These are phyloP conservation scores for Colletotrichum gigasporum DNA, from an alignment of 2,329 filamentous ascomycete species.

Conservation along the genomic window DNA sequence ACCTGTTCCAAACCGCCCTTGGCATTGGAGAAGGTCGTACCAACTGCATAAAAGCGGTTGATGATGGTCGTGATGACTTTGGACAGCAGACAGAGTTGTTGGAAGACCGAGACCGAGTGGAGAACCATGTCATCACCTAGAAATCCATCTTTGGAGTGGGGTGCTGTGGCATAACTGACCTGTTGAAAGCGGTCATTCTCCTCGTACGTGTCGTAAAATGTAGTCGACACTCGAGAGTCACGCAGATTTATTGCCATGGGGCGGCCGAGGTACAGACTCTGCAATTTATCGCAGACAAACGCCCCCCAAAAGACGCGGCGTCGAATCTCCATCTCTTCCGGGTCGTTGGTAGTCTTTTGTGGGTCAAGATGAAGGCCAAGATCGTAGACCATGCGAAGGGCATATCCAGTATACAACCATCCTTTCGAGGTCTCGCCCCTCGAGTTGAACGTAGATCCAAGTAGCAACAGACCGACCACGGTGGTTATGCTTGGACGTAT, in stretches of 20 bases:
- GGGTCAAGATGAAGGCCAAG: slow-evolving; percentile 48
- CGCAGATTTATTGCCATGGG: slow-evolving; percentile 35
- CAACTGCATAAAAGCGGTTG: not conserved
- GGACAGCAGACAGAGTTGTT: slow-evolving; percentile 44
- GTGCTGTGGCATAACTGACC: slow-evolving; percentile 14
- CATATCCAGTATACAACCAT: slow-evolving; percentile 51
- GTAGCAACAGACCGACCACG: slow-evolving; percentile 37
- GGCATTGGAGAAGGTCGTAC: not conserved
- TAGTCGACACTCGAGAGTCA: slow-evolving; percentile 36
- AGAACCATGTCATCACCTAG: too few species aligned
- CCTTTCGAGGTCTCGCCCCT: slow-evolving; percentile 40
- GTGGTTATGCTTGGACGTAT: slow-evolving; percentile 37
- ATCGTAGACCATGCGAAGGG: slow-evolving; percentile 51
- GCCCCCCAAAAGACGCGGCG: slow-evolving; percentile 45
- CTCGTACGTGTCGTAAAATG: slow-evolving; percentile 40
- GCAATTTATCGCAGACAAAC: slow-evolving; percentile 42
- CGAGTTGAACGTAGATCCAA: slow-evolving; percentile 39
- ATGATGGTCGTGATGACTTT: slow-evolving; percentile 47
- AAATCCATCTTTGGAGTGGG: too few species aligned
- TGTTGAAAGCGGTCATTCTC: slow-evolving; percentile 33
- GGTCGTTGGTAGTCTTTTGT: slow-evolving; percentile 33
- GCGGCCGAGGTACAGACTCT: slow-evolving; percentile 41
- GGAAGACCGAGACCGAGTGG: slow-evolving; percentile 47
- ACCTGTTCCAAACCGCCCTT: not conserved
- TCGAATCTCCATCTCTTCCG: slow-evolving; percentile 40